Conservation (phyloP, 2,329 filamentous ascomycete genomes). For the Pseudogymnoascus sp. region DNA sequence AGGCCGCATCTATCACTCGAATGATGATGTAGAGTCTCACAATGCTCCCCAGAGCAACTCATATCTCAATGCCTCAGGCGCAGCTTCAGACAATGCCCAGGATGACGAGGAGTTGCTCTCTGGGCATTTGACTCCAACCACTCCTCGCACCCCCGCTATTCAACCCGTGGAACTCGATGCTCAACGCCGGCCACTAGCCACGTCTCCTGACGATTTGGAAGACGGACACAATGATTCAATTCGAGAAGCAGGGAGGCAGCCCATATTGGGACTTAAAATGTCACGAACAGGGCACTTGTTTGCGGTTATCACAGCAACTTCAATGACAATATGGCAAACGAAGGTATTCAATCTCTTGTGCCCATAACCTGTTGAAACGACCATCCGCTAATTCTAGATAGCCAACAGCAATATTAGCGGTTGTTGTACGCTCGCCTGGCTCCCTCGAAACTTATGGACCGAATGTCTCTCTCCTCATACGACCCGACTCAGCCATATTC, state of each 20-base stretch:
- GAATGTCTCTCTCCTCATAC: conserved; percentile 76
- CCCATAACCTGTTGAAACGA: neutral
- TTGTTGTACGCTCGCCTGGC: conserved; percentile 70
- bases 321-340: conserved; percentile 93
- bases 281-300: conserved; percentile 78
- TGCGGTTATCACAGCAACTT: conserved; percentile 75
- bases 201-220: conserved; percentile 15
- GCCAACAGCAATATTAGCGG: conserved; percentile 82
- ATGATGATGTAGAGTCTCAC: conserved; percentile 49
- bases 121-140: conserved; percentile 27
- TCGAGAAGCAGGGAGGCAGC: conserved; percentile 41
- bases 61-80: conserved; percentile 23
- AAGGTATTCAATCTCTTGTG: conserved; percentile 51
- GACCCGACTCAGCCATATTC: conserved; percentile 85
- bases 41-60: conserved; percentile 31
- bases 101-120: conserved; percentile 20
- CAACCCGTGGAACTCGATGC: conserved; percentile 51
- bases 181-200: conserved; percentile 19
- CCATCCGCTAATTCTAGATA: conserved; percentile 32
- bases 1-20: conserved; percentile 45
- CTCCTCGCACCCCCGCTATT: conserved; percentile 50
- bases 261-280: conserved; percentile 66
- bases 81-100: conserved; percentile 19
- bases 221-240: conserved; percentile 12
- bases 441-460: conserved; percentile 78